Evolutionary conservation across 202 grass and related monocot genomes (phyloP), one percentile per base, ranked within the genome.

Genomic region (Musa balbisiana): DNA sequence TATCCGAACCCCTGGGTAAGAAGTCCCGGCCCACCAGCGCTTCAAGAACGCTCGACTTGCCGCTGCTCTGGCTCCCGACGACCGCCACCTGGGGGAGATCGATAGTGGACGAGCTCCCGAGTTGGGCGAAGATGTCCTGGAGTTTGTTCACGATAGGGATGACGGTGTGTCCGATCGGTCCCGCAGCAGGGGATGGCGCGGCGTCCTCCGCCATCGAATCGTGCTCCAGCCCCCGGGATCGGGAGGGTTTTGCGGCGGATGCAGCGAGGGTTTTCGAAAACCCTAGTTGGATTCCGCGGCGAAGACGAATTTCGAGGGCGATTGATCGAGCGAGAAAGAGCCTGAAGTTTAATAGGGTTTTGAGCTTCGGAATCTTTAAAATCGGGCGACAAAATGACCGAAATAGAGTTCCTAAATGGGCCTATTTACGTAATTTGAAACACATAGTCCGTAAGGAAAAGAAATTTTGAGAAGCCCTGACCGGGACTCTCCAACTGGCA

Each of bases 11-110:
- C 43, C 95, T 85, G 14, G 94, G 95, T 25, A 98, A 83, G 77
- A 98, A 98, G 58, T 98, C 95, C 24, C 88, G 87, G 50, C 95
- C 91, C 11, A 93, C 91, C 64, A 98, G 91, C 67, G 95, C 89
- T 77, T 98, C 91, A 67, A 98, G 78, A 71, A 98, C 95, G 64
- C 95, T 98, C 55, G 95, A 94, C 77, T 98, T 98, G 66, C 95
- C 91, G 83, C 95, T 94, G 80, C 95, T 93, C 89, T 94, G 91
- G 67, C 88, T 86, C 26, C 95, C 95, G 53, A 98, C 85, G 53
- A 87, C 91, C 16, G 85, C 88, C 29, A 98, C 91, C 84, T 89
- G 90, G 9, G 91, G 95, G 51, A 98, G 88, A 81, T 93, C 88
- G 71, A 93, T 79, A 75, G 77, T 80, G 33, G 81, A 72, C 4